phyloP scores from a whole-genome alignment of 1,284 basidiomycete genomes.

The Ganoderma leucocontextum region DNA sequence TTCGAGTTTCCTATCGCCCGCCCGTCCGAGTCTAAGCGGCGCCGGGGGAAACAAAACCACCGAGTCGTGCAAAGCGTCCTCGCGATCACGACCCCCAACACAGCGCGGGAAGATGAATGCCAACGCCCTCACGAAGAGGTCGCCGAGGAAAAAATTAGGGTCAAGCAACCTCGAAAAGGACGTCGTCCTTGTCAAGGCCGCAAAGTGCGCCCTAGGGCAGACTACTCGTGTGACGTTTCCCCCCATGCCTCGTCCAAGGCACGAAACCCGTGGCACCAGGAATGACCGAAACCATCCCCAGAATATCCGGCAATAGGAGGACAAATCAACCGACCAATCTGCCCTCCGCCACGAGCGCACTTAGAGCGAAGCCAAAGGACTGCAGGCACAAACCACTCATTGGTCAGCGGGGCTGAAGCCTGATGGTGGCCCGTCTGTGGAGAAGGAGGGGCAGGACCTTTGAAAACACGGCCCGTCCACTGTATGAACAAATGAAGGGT shows the following conservation, averaged over 20 bases:
- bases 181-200: background rate
- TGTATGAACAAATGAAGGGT: conserved; percentile 1
- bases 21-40: too few species aligned
- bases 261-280: background rate
- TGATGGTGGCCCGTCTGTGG: background rate
- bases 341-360: conserved; percentile 1
- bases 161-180: background rate
- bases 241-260: background rate
- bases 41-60: background rate
- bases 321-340: background rate
- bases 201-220: background rate
- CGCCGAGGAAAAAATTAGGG: conserved; percentile 2
- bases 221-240: background rate
- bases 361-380: background rate
- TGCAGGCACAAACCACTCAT: background rate
- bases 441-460: background rate
- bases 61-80: background rate
- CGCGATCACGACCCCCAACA: background rate
- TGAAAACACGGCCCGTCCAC: background rate
- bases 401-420: background rate
- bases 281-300: background rate
- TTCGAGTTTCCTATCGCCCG: too few species aligned
- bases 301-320: background rate
- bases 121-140: conserved; percentile 3
- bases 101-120: background rate